Base-by-base conservation (phyloP, 208 protist species). In the Strigomonas galati region DNA sequence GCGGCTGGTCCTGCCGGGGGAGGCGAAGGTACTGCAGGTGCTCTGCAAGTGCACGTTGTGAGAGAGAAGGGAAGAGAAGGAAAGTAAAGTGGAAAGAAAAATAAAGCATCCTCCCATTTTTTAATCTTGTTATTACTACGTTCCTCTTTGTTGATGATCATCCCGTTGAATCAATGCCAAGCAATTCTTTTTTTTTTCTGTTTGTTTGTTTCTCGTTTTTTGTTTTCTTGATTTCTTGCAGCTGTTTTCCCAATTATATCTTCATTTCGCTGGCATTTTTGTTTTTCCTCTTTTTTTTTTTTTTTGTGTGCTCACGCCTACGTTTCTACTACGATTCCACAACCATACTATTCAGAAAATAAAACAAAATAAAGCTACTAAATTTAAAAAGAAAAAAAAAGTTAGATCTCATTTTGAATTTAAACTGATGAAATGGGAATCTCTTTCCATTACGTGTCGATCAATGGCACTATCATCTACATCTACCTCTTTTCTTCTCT, bases 331-430 rank as follows among this genome's bases (percentile, higher is more conserved):
- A 21, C 15, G 23, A 53, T 27, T 53, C 23, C 17, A 53, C 17
- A 17, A 53, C 17, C 17, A 53, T 27, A 4, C 7, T 4, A 53
- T 32, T 32, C 5, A 12, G 23, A 35, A 28, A 4, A 28, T 6
- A 59, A 56, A 56, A 17, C 10, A 14, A 10, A 17, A 17, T 56
- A 10, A 56, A 28, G 51, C 17, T 17, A 56, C 27, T 10, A 24
- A 56, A 14, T 28, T 56, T 35, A 21, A 6, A 59, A 59, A 59
- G 31, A 59, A 59, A 59, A 59, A 59, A 31, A 59, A 59, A 27
- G 48, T 15, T 64, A 46, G 0, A 52, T 30, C 17, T 64, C 28
- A 19, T n/a, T 60, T 17, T 60, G 15, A 19, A 40, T n/a, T n/a
- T n/a, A 40, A 40, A 40, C 4, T 4, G 10, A 40, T 14, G 7